Evolutionary conservation across 257 asterid species (phyloP), one percentile per base, ranked within the genome.

Genomic region (Echites panduratus): DNA sequence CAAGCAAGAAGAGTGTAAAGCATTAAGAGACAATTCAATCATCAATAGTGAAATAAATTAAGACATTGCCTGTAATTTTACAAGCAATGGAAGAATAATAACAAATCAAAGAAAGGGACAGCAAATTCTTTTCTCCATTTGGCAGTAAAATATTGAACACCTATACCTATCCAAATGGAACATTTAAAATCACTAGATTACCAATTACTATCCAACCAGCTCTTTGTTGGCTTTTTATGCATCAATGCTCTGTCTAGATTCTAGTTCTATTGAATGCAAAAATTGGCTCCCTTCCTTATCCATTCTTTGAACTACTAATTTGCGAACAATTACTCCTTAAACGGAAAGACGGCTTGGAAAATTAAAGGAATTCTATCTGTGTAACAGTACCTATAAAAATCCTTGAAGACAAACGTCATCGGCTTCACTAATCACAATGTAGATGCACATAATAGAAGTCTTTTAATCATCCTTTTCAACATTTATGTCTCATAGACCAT

Each of bases 21-120:
- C 26, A 66, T 81, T 74, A 85, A 80, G 41, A 17, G 73, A 27
- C 9, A 44, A 56, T 54, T 61, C 67, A 61, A 8, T 45, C 57
- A 19, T 10, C 11, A 19, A n/a, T 3, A 20, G 5, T 50, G 12
- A 16, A 58, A 26, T 58, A 20, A 22, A 0, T 53, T 19, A 53
- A 1, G 1, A 32, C 38, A 32, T 32, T 32, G 38, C 12, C 27
- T 53, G 3, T 53, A 22, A 1, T 22, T 56, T 24, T 11, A 35
- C 63, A 56, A 9, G 5, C 2, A 48, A 56, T 56, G 35, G 16
- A 56, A 32, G 63, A 56, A 56, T 9, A 8, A n/a, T 54, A 54
- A 54, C 5, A 20, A n/a, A 12, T 13, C 7, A n/a, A 54, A 54
- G 61, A n/a, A n/a, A 54, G 29, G 29, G 13, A 1, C 8, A 54